Evolutionary conservation across 2,329 filamentous ascomycete species (phyloP).

Genomic region (Sporothrix curviconia): DNA sequence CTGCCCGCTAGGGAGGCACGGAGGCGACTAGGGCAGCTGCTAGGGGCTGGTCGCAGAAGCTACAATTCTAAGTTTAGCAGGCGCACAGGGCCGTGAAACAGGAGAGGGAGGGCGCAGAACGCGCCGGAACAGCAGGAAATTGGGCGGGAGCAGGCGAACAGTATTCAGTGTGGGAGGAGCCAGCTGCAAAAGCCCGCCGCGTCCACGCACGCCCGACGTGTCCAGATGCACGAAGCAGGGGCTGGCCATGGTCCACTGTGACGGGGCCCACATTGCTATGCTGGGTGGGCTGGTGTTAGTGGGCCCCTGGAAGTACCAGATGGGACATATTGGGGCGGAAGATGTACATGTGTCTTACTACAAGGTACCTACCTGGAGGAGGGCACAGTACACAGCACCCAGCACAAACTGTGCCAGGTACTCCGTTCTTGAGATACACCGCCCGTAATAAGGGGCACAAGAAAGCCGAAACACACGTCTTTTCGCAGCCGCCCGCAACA

Average conservation of each 20-base stretch:
- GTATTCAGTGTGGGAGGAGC: too few species aligned
- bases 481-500: too few species aligned
- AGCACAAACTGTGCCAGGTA: not conserved
- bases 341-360: too few species aligned
- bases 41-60: conserved; percentile 7
- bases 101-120: not conserved
- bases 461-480: not conserved
- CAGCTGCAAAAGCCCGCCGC: not conserved
- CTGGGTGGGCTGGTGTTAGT: not conserved
- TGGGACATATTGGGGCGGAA: too few species aligned
- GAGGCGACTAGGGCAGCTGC: conserved; percentile 8
- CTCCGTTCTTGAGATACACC: too few species aligned
- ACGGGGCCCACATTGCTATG: conserved; percentile 12
- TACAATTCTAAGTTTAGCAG: conserved; percentile 7
- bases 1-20: conserved; percentile 6
- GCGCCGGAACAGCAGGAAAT: conserved; percentile 10
- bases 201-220: not conserved
- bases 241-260: conserved; percentile 3
- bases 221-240: conserved; percentile 15
- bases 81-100: conserved; percentile 16
- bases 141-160: not conserved
- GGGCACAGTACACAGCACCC: not conserved
- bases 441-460: not conserved
- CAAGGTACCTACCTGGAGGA: not conserved
- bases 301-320: not conserved